Evolutionary conservation across 805 yeast genomes (phyloP), one percentile per base, ranked within the genome.

Genomic region (Candida palmyrensis): DNA sequence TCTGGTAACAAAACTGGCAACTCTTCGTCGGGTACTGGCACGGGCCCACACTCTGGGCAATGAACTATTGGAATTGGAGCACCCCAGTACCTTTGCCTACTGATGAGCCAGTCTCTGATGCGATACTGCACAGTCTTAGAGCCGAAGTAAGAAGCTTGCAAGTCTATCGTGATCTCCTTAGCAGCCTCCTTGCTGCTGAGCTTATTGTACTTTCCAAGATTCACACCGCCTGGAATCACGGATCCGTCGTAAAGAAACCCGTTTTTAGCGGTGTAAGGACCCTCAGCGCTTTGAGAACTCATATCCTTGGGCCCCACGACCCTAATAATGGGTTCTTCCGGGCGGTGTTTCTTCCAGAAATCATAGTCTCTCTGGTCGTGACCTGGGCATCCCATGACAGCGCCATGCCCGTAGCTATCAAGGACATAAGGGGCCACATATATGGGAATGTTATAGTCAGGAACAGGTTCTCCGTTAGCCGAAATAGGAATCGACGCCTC

Each of bases 321-420:
- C 18, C 56, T 59, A 3, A 61, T 42, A 0, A 71, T 53, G 2
- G 68, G 62, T 2, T 48, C 35, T 0, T 51, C 49, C 0, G 82
- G 81, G 48, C 65, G 67, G 49, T 84, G 84, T 27, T 60, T 49
- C 3, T 51, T 45, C 96, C 97, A 90, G 51, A 92, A 90, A 6
- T 69, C 84, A 45, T 52, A 75, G 50, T 92, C 98, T 40, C 97
- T 71, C 28, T 66, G 63, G 55, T 92, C 97, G 55, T 89, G 97
- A 0, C 83, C 96, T 2, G 98, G 98, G 47, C 94, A 86, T 1
- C 98, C 98, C 97, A 92, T 90, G 0, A 90, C 97, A 1, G 96
- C 95, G 25, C 96, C 96, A 36, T 77, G 77, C 1, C 97, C 97
- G 51, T 90, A 90, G 3, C 73, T 62, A 3, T 83, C 78, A 22